Conservation (phyloP, 805 yeast genomes). For the Ascoidea asiatica region DNA sequence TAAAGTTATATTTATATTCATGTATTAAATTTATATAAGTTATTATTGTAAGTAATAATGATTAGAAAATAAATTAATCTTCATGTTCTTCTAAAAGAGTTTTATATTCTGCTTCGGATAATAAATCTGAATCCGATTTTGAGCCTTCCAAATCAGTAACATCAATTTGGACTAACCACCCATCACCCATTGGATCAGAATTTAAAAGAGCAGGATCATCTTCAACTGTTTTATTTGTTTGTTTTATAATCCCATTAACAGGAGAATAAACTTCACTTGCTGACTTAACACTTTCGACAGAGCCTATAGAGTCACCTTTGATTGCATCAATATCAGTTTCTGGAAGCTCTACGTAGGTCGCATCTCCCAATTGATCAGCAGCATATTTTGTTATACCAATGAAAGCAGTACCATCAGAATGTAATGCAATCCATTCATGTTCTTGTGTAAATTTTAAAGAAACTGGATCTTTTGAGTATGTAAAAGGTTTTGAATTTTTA, state of each 20-base stretch:
- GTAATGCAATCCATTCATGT: constrained; percentile 91
- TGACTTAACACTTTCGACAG: constrained; percentile 88
- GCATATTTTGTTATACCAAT: constrained; percentile 92
- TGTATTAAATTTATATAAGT: constrained; percentile 3
- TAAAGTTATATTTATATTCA: no score
- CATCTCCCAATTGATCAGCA: constrained; percentile 93
- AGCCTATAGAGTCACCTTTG: constrained; percentile 76
- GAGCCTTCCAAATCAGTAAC: constrained; percentile 30
- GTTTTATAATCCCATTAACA: constrained; percentile 62
- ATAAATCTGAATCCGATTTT: constrained; percentile 27
- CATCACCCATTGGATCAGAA: constrained; percentile 84
- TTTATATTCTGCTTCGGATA: constrained; percentile 43
- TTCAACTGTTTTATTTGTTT: constrained; percentile 53
- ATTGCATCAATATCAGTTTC: constrained; percentile 49
- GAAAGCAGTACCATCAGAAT: constrained; percentile 69
- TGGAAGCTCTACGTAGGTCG: constrained; percentile 86
- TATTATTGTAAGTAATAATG: constrained; percentile 14
- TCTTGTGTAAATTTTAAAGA: constrained; percentile 63
- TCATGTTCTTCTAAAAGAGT: constrained; percentile 43
- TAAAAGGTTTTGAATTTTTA: constrained; percentile 5
- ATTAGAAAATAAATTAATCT: constrained; percentile 9
- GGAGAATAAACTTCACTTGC: constrained; percentile 92
- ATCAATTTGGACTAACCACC: constrained; percentile 80
- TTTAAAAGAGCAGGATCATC: constrained; percentile 69
- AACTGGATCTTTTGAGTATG: constrained; percentile 8